A percentile compares a stretch with the other conserved stretches of the same genome.
Conservation (phyloP, 78 protist genomes). For the Paulinella micropora region DNA sequence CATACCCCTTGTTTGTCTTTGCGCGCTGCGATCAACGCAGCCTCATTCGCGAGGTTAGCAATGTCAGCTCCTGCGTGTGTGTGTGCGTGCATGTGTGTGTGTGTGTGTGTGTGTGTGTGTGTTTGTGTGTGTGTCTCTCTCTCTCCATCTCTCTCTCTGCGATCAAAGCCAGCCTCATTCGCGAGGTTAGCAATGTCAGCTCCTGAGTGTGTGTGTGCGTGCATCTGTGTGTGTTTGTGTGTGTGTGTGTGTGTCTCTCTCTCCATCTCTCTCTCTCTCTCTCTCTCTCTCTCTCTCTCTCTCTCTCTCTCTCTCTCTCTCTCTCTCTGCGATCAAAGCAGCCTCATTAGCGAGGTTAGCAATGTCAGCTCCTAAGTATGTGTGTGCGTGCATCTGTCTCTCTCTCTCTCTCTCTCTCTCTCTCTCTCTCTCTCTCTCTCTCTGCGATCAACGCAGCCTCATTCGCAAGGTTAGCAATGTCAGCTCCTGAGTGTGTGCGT, state of each 20-base stretch:
- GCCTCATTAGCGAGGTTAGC: conserved; percentile 82
- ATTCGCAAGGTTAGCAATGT: conserved; percentile 80
- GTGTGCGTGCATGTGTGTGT: too few relatives aligned
- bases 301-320: neutral
- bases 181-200: conserved; percentile 84
- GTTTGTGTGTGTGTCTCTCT: too few relatives aligned
- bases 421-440: too few relatives aligned
- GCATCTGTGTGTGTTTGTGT: too few relatives aligned
- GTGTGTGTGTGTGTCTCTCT: too few relatives aligned
- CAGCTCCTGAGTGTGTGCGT: too few relatives aligned
- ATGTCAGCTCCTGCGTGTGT: conserved; percentile 93
- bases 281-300: neutral
- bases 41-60: conserved; percentile 78
- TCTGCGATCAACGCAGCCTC: conserved; percentile 62
- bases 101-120: too few relatives aligned
- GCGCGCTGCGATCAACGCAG: conserved; percentile 53
- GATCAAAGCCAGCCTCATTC: conserved; percentile 59
- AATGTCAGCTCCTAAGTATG: conserved; percentile 94
- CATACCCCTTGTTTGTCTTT: too few relatives aligned
- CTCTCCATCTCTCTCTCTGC: conserved; percentile 12
- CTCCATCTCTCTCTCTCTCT: neutral
- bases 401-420: too few relatives aligned
- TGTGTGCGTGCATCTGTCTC: too few relatives aligned
- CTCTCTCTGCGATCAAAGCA: conserved; percentile 35
- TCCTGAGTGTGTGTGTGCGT: too few relatives aligned